These are phyloP conservation scores for Candida sp. DNA, from an alignment of 1,139 yeast species.

Conservation along the genomic window DNA sequence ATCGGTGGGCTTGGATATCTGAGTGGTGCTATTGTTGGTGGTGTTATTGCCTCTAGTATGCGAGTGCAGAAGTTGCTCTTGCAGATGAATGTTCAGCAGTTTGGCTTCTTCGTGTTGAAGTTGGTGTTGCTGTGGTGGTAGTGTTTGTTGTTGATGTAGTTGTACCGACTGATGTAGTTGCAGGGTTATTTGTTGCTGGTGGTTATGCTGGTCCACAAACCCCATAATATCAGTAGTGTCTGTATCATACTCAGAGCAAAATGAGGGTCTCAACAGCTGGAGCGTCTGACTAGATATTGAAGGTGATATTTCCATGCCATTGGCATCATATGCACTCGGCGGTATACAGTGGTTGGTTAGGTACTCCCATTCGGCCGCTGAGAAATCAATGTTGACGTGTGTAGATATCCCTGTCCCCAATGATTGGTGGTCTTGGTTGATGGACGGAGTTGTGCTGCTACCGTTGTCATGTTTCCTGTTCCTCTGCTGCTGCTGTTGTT, in stretches of 20 bases:
- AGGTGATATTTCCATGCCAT: slow-evolving; percentile 13
- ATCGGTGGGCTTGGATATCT: neutral
- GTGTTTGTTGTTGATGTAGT: neutral
- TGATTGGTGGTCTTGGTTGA: neutral
- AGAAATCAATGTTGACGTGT: slow-evolving; percentile 1
- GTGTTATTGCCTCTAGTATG: neutral
- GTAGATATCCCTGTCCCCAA: neutral
- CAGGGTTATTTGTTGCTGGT: neutral
- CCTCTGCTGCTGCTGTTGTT: neutral
- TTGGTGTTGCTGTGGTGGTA: neutral
- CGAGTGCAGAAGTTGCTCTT: neutral
- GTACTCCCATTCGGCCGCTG: slow-evolving; percentile 12
- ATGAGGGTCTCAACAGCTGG: slow-evolving; percentile 16
- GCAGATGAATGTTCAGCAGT: neutral
- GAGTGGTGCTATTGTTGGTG: neutral
- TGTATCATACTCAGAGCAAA: slow-evolving; percentile 17
- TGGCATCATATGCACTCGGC: neutral
- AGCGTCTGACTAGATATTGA: slow-evolving; percentile 16
- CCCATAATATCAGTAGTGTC: slow-evolving; percentile 16
- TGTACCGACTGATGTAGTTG: neutral
- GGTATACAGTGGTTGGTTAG: slow-evolving; percentile 8
- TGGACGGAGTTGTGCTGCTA: neutral
- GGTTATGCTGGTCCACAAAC: slow-evolving; percentile 10
- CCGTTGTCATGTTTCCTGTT: neutral
- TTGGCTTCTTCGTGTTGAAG: neutral